A percentile compares a stretch with the other conserved stretches of the same genome.
These are phyloP conservation scores for Suillus discolor DNA, from an alignment of 768 basidiomycete genomes.

Conservation along the genomic window DNA sequence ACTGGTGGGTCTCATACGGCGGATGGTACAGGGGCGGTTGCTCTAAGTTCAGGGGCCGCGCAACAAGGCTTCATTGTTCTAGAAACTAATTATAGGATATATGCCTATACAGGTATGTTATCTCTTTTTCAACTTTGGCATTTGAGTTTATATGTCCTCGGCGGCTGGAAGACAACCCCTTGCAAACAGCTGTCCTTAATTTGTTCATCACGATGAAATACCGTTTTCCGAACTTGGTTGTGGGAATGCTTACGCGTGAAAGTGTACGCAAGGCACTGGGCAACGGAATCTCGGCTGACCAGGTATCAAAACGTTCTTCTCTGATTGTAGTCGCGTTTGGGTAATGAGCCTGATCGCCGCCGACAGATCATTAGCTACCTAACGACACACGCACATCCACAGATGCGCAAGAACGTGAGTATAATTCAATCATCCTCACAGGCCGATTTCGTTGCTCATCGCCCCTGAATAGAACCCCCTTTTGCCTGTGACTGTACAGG, in stretches of 20 bases:
- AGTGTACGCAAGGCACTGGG: slow-evolving; percentile 92
- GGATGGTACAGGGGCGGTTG: slow-evolving; percentile 21
- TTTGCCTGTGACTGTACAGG: slow-evolving; percentile 95
- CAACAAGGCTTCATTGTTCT: slow-evolving; percentile 93
- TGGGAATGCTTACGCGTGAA: slow-evolving; percentile 92
- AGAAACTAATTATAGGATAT: slow-evolving; percentile 97
- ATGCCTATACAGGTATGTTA: slow-evolving; percentile 88
- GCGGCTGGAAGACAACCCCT: slow-evolving; percentile 72
- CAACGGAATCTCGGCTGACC: slow-evolving; percentile 96
- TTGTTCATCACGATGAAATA: slow-evolving; percentile 92
- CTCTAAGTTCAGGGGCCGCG: slow-evolving; percentile 51
- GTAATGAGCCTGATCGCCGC: slow-evolving; percentile 16
- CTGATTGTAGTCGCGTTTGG: slow-evolving; percentile 21
- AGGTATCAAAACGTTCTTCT: slow-evolving; percentile 52
- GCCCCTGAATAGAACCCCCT: slow-evolving; percentile 71
- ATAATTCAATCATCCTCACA: slow-evolving; percentile 4
- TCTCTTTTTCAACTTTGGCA: slow-evolving; percentile 16
- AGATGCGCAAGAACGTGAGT: slow-evolving; percentile 93
- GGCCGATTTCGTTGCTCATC: slow-evolving; percentile 10
- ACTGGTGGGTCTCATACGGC: slow-evolving; percentile 20
- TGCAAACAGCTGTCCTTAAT: slow-evolving; percentile 95
- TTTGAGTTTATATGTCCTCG: slow-evolving; percentile 22
- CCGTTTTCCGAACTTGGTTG: slow-evolving; percentile 96
- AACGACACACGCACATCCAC: slow-evolving; percentile 92
- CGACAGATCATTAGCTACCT: slow-evolving; percentile 93